Percentiles rank a stretch among this genome's conserved stretches.
Evolutionary conservation across 148 eudicot genomes (phyloP).

Genomic region (Tetragonia tetragonoides): DNA sequence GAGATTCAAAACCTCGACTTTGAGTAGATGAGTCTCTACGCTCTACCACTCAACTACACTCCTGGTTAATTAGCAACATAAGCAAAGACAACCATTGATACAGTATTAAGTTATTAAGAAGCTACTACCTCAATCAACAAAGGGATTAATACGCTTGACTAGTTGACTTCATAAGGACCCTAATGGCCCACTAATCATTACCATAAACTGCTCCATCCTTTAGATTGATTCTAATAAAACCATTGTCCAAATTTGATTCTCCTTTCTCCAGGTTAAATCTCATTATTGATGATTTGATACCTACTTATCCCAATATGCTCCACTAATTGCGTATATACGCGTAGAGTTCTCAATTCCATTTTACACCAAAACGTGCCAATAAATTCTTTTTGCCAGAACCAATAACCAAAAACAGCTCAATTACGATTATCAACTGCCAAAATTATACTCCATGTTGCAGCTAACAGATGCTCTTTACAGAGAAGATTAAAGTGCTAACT

Average conservation of each 20-base stretch:
- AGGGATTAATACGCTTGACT: no score
- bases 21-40: no score
- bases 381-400: not conserved
- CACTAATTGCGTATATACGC: no score
- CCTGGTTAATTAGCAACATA: no score
- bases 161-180: not conserved
- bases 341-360: not conserved
- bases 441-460: not conserved
- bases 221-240: constrained; percentile 4
- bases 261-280: not conserved
- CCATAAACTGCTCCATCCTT: not conserved
- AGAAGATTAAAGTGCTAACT: constrained; percentile 15
- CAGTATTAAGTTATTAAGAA: no score
- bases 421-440: constrained; percentile 8
- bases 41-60: no score
- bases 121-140: no score
- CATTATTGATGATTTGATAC: no score
- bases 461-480: constrained; percentile 25
- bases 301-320: no score
- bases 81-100: no score
- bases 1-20: no score
- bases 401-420: not conserved
- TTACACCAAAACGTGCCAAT: not conserved
- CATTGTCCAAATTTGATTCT: not conserved
- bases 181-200: not conserved